Base-by-base conservation (phyloP, 2,329 filamentous ascomycete species). In the Lasiodiplodia citricola region DNA sequence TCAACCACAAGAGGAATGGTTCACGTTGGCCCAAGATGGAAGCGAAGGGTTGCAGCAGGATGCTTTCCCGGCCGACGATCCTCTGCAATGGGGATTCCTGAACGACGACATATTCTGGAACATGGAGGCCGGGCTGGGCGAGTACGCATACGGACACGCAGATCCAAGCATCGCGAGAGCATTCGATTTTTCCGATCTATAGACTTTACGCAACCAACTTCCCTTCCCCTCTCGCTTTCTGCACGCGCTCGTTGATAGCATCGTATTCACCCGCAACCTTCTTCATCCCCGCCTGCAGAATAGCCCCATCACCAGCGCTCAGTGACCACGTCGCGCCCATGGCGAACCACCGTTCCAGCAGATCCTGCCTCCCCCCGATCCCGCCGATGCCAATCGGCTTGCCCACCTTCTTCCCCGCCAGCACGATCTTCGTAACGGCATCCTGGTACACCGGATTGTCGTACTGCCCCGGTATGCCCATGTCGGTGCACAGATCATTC, bases 401-500 rank as follows among this genome's bases (percentile, higher is more conserved):
- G 21, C 81, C 79, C 13, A 74, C 73, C 73, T 78, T 81, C 11
- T 77, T 75, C 31, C 79, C 80, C 1, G 81, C 82, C 5, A 72
- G 70, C 18, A 81, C 79, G 3, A 77, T 78, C 68, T 78, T 80
- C 50, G 77, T 70, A 7, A 80, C 75, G 0, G 52, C 52, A 16
- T 56, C 52, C 52, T 56, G 52, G 28, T 56, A 78, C 10, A 71
- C 50, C 1, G 75, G 71, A 70, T 80, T 78, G 44, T 82, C 80
- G 66, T 79, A 82, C 54, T 81, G 72, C 2, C 81, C 81, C 0
- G 80, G 80, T 37, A 82, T 82, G 0, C 82, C 82, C 74, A 84
- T 76, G 52, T 84, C 82, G 1, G 80, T 78, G 23, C 75, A 80
- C 60, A 84, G 72, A 68, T 84, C 83, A 60, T 84, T 84, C 1